Base-by-base conservation (phyloP, 805 yeast species). In the Cyberlindnera japonica region DNA sequence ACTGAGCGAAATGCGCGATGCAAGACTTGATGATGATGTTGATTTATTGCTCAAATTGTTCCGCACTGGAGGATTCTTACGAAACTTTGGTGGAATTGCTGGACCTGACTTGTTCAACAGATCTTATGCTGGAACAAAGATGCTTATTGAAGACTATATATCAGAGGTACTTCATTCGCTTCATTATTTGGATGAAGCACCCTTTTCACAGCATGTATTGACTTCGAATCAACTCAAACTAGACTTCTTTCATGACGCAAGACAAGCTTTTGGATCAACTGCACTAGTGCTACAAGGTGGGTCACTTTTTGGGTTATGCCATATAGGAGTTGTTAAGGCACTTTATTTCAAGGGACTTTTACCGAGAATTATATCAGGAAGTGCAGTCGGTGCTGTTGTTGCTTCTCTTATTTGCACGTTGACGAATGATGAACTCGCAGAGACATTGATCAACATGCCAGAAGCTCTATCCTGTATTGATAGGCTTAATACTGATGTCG, bases 211-310 rank as follows among this genome's bases (percentile, higher is more conserved):
- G 4, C 49, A 39, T 63, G 67, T 38, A 50, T 64, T 41, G 54
- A 51, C 49, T 35, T 60, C 47, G 48, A 65, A 38, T 50, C 91
- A 75, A 64, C 66, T 69, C 59, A 84, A 75, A 53, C 70, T 75
- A 48, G 89, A 76, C 62, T 87, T 85, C 61, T 89, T 83, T 65
- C 93, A 80, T 58, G 96, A 82, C 64, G 87, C 86, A 14, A 75
- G 86, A 52, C 89, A 88, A 58, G 81, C 95, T 0, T 77, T 84
- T 59, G 99, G 99, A 0, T 77, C 87, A 35, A 88, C 98, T 0
- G 97, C 97, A 0, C 68, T 93, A 41, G 77, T 91, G 27, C 67
- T 93, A 19, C 97, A 93, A 62, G 99, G 99, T 21, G 98, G 99
- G 2, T 84, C 97, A 0, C 65, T 93, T 17, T 93, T 91, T 65